Conservation (phyloP, 169 alveolate genomes). For the Cryptosporidium canis region DNA sequence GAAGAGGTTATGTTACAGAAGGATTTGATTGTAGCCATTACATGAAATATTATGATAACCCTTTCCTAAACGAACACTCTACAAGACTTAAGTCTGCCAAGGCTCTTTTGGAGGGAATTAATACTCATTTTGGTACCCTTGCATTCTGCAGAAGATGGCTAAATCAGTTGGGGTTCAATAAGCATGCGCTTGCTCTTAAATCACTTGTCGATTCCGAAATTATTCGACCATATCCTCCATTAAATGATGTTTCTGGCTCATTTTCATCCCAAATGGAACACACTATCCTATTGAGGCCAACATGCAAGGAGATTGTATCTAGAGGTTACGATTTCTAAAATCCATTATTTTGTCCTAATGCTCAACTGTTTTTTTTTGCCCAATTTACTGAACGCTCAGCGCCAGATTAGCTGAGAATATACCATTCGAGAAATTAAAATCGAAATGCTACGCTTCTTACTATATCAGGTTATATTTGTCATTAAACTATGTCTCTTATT, state of each 20-base stretch:
- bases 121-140: conserved; percentile 95
- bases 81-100: conserved; percentile 91
- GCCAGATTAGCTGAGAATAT: neutral
- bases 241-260: conserved; percentile 94
- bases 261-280: conserved; percentile 99
- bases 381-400: too few relatives aligned
- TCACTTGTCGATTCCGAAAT: conserved; percentile 94
- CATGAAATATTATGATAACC: conserved; percentile 94
- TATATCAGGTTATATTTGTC: neutral
- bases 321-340: conserved; percentile 97
- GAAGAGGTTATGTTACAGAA: conserved; percentile 92
- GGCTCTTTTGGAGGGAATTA: conserved; percentile 90
- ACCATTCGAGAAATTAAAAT: neutral
- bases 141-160: conserved; percentile 99
- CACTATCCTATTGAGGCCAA: conserved; percentile 96
- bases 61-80: conserved; percentile 83
- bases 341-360: neutral
- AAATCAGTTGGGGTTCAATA: conserved; percentile 94
- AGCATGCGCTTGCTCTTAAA: conserved; percentile 93
- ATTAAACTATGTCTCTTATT: neutral
- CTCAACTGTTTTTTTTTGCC: neutral
- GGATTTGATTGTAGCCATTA: conserved; percentile 94
- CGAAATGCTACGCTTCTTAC: neutral
- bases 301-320: conserved; percentile 97
- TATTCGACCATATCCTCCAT: conserved; percentile 99